Conservation (phyloP, 2,329 filamentous ascomycete genomes). For the Zelopaecilomyces penicillatus region DNA sequence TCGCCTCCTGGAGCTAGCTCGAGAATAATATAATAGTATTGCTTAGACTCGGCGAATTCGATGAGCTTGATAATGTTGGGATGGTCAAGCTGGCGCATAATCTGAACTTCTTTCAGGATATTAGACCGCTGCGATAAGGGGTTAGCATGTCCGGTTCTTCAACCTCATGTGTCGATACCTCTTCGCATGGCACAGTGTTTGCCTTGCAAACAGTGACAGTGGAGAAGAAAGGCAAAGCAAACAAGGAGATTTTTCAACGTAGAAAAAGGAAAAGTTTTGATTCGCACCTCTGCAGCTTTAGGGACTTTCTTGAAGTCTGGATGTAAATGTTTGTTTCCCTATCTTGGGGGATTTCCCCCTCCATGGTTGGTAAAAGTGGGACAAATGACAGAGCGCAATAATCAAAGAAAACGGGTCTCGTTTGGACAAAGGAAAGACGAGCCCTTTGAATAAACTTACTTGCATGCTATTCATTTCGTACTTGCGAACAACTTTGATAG, state of each 20-base stretch:
- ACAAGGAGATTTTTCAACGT: constrained; percentile 18
- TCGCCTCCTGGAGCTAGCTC: constrained; percentile 93
- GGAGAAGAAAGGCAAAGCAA: constrained; percentile 14
- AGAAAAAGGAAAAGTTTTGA: constrained; percentile 31
- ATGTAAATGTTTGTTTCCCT: constrained; percentile 90
- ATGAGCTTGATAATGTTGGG: constrained; percentile 92
- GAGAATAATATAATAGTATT: constrained; percentile 96
- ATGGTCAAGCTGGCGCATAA: constrained; percentile 95
- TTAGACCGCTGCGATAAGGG: constrained; percentile 68
- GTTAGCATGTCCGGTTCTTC: constrained; percentile 19
- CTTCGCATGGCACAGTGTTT: neutral
- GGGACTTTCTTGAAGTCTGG: constrained; percentile 92
- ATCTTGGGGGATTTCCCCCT: constrained; percentile 35
- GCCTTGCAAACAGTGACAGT: neutral
- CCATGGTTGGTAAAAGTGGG: constrained; percentile 45
- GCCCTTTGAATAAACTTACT: constrained; percentile 55
- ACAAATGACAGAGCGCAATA: constrained; percentile 10
- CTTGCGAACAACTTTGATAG: constrained; percentile 98
- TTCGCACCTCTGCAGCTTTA: constrained; percentile 93
- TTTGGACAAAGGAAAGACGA: constrained; percentile 12
- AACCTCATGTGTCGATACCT: constrained; percentile 7
- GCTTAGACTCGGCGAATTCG: constrained; percentile 84
- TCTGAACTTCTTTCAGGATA: constrained; percentile 96
- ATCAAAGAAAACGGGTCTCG: constrained; percentile 8
- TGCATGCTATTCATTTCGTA: constrained; percentile 98